Evolutionary conservation across 2,329 filamentous ascomycete species (phyloP), one percentile per base, ranked within the genome.

Genomic region (Cladosporium austrohemisphaericum): DNA sequence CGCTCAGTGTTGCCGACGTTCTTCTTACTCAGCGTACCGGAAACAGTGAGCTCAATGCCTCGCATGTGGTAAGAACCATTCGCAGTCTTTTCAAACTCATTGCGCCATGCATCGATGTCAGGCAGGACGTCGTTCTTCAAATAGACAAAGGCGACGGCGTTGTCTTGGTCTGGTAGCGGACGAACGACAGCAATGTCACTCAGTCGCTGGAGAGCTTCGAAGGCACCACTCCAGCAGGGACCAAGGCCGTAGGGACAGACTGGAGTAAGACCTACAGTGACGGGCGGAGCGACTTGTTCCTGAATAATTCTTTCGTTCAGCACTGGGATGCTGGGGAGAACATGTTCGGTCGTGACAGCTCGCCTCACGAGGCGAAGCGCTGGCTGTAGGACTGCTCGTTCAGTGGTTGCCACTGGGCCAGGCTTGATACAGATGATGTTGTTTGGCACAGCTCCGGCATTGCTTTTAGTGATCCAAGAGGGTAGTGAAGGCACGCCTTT

Each of bases 181-280:
- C 41, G 41, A 5, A 44, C 41, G 10, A 33, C 22, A 8, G 32
- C 41, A 9, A 44, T 18, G 31, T 44, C 26, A 3, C 22, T 3
- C 3, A 44, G 32, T 8, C n/a, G 18, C 6, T 44, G 26, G 20
- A 44, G 28, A 5, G 10, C 41, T 22, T 44, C 41, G 16, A 22
- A 22, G 6, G 41, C 41, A 20, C 41, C 41, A 44, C 25, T 28
- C 41, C 41, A 44, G 20, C 41, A 44, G 6, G 41, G 14, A 8
- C 41, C 41, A 18, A 44, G 41, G 10, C 41, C 41, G 19, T 44
- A 44, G 4, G 41, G 41, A 23, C 41, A 44, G 26, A 44, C 31
- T n/a, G 41, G 41, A 4, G 41, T 44, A 5, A 44, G 14, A 13
- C 41, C 41, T 5, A 44, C 13, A 4, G 10, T 35, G 5, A 44